Base-by-base conservation (phyloP, 495 filamentous ascomycete genomes). In the Hypoxylon fragiforme region DNA sequence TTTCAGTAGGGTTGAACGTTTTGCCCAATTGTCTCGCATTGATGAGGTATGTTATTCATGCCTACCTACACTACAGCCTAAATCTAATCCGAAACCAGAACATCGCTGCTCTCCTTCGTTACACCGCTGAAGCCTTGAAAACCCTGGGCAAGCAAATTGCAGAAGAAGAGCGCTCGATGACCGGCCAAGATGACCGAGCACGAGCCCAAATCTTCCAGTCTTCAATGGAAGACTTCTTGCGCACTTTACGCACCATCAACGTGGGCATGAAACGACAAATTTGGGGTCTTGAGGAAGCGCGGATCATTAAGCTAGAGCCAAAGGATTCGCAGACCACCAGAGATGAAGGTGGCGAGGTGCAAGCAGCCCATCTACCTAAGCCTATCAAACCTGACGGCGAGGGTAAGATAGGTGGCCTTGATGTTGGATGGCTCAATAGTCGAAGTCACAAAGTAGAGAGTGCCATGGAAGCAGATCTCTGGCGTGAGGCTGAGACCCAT, bases 401-500 rank as follows among this genome's bases (percentile, higher is more conserved):
- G 44, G 81, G 81, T 7, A 75, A 79, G 43, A 73, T 85, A 13
- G 85, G 85, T 2, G 71, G 72, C 19, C 70, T 92, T 37, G 91
- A 96, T 68, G 82, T 94, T 11, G 90, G 90, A 42, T 87, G 85
- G 82, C 72, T 96, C 63, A 96, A 96, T 62, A 87, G 86, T 69
- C 81, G 89, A 50, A 87, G 85, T 51, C 84, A 87, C 56, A 85
- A 83, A 22, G 85, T 92, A 12, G 88, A 84, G 34, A 84, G 81
- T 62, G 85, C 88, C 50, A 90, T 88, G 77, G 89, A 94, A 66
- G 79, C 79, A 9, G 89, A 94, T 72, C 63, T 94, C 43, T 89
- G 89, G 88, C 73, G 74, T 45, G 79, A 82, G 49, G 84, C 85
- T 7, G 69, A 65, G 37, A 60, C 61, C 24, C 60, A 68, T 38